Evolutionary conservation across 352 stramenopile genomes (phyloP), one percentile per base, ranked within the genome.

Genomic region (Phytophthora crassamura): DNA sequence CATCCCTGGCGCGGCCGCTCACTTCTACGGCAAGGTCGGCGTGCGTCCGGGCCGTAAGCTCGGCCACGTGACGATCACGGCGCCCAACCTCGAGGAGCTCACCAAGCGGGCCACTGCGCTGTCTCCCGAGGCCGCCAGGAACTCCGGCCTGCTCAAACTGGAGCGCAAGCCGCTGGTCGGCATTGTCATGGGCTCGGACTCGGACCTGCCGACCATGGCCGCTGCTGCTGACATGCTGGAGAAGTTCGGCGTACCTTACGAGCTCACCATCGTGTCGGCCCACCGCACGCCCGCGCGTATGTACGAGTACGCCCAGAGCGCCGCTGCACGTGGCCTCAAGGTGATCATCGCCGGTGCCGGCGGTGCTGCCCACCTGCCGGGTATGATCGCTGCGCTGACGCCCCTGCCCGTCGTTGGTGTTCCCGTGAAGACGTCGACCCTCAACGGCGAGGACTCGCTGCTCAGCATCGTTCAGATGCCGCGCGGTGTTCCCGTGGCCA

Each of bases 401-500:
- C 86, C 82, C 16, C 76, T 93, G 58, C 94, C 86, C 7, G 96
- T 99, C 7, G 83, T 99, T 25, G 98, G 98, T 38, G 97, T 99
- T 2, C 97, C 97, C 11, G 94, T 99, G 18, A 99, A 99, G 81
- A 99, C 96, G 6, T 98, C 91, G 20, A 98, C 97, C 16, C 76
- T 99, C 12, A 99, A 97, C 67, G 98, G 98, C 28, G 80, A 99
- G 50, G 98, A 99, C 80, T 99, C 95, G 42, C 79, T 99, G 11
- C 82, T 99, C 64, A 99, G 93, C 70, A 99, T 99, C 74, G 97
- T 99, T 20, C 98, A 99, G 85, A 99, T 99, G 97, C 98, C 98
- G 35, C 80, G 95, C 33, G 98, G 98, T 49, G 89, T 99, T 33
- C 98, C 98, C 10, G 97, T 99, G 36, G 98, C 98, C 2, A 99